Evolutionary conservation across 208 protist species (phyloP).

Genomic region (Leishmania tropica): DNA sequence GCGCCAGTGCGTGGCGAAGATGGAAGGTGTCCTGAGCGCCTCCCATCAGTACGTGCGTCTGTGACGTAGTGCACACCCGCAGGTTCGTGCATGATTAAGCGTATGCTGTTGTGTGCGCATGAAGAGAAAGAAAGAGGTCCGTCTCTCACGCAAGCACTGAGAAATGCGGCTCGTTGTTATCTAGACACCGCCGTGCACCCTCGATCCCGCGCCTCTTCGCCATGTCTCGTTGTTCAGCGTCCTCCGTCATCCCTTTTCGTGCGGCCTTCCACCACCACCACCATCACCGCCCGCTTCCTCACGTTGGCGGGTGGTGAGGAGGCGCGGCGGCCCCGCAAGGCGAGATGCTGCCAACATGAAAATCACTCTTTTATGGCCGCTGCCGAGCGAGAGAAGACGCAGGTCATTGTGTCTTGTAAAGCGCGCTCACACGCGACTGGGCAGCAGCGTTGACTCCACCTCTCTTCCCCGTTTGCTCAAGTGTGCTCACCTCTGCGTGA

Average conservation of each 20-base stretch:
- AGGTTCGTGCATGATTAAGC: not conserved
- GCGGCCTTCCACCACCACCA: not conserved
- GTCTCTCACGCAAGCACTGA: not conserved
- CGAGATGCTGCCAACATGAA: not conserved
- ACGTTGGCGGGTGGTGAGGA: not conserved
- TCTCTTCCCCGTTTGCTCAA: not conserved
- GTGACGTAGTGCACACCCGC: not conserved
- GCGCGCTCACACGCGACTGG: not conserved
- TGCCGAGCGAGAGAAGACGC: not conserved
- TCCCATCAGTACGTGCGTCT: slow-evolving; percentile 29
- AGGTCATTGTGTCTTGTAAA: not conserved
- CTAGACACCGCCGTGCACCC: not conserved
- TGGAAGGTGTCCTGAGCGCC: slow-evolving; percentile 50
- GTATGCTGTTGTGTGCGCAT: not conserved
- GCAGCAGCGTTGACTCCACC: not conserved
- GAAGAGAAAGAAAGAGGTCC: not conserved
- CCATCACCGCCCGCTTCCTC: not conserved
- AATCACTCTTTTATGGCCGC: not conserved
- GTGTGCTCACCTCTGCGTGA: not conserved
- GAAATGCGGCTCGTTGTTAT: not conserved
- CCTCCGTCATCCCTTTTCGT: not conserved
- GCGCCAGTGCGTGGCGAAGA: slow-evolving; percentile 39
- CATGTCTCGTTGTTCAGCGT: not conserved
- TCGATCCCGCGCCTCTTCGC: not conserved
- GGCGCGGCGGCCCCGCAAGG: not conserved